Percentiles rank a stretch among this genome's conserved stretches.
Evolutionary conservation across 2,329 filamentous ascomycete species (phyloP).

Genomic region (Huntiella decipiens): DNA sequence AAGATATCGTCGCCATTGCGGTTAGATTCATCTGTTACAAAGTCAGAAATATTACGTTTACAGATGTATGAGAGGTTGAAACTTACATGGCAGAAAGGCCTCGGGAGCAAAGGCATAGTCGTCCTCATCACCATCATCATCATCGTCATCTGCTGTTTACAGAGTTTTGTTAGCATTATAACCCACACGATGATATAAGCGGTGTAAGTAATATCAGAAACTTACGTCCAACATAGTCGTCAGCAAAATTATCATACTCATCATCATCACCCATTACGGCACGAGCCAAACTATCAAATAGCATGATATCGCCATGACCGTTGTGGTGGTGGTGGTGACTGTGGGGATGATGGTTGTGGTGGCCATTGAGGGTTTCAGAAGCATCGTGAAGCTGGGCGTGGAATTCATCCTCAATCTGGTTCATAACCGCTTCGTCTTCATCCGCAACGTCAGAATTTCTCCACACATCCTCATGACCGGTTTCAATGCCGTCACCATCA

Average conservation of each 20-base stretch:
- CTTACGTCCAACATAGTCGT: neutral
- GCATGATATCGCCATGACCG: constrained; percentile 24
- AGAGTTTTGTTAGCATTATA: constrained; percentile 13
- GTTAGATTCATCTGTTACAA: constrained; percentile 18
- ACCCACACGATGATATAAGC: no score
- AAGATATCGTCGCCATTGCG: constrained; percentile 28
- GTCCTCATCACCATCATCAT: constrained; percentile 53
- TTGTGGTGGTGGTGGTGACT: constrained; percentile 1
- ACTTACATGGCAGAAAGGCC: constrained; percentile 31
- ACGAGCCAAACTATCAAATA: constrained; percentile 36
- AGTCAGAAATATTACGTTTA: constrained; percentile 5
- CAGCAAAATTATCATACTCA: constrained; percentile 29
- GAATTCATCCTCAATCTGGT: constrained; percentile 36
- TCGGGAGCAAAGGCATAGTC: constrained; percentile 43
- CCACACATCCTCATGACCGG: constrained; percentile 35
- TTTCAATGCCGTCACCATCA: constrained; percentile 37
- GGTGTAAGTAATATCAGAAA: no score
- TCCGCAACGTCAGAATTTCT: constrained; percentile 37
- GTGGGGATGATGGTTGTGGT: constrained; percentile 9
- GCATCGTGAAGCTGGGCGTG: constrained; percentile 30
- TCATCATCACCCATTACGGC: constrained; percentile 29
- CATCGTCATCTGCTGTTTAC: constrained; percentile 29
- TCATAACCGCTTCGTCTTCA: constrained; percentile 33
- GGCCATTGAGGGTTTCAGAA: constrained; percentile 14
- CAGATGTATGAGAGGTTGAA: neutral